These are phyloP conservation scores for Lasiodiplodia sp. DNA, from an alignment of 2,329 filamentous ascomycete genomes.

Conservation along the genomic window DNA sequence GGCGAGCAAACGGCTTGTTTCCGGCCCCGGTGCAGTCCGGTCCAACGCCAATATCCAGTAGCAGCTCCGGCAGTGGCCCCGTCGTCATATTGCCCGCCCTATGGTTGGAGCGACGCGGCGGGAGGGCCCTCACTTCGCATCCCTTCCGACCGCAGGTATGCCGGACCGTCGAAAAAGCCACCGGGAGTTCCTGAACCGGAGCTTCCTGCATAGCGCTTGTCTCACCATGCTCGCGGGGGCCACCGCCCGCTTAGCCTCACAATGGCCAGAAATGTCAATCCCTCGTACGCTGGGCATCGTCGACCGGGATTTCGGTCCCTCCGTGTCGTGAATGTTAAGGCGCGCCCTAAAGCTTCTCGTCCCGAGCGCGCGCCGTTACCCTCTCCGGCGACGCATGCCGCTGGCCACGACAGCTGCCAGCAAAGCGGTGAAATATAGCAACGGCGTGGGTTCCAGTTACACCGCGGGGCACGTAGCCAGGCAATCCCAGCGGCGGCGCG, in stretches of 20 bases:
- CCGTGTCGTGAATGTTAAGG: constrained; percentile 28
- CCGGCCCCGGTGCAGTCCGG: constrained; percentile 21
- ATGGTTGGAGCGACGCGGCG: constrained; percentile 11
- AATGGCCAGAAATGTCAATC: constrained; percentile 17
- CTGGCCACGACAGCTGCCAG: constrained; percentile 20
- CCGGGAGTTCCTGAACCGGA: constrained; percentile 23
- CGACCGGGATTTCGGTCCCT: constrained; percentile 19
- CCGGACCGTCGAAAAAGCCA: constrained; percentile 3
- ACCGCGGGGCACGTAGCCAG: constrained; percentile 14
- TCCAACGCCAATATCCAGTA: constrained; percentile 16
- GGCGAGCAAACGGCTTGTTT: background rate
- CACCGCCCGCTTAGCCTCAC: constrained; percentile 5
- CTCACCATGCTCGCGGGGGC: constrained; percentile 25
- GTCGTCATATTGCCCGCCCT: constrained; percentile 11
- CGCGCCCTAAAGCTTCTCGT: constrained; percentile 12
- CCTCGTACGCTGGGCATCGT: constrained; percentile 19
- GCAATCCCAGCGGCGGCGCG: background rate
- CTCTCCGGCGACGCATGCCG: constrained; percentile 3
- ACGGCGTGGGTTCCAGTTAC: constrained; percentile 11
- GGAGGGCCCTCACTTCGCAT: constrained; percentile 4
- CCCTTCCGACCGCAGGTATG: constrained; percentile 15
- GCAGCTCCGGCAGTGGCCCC: constrained; percentile 6
- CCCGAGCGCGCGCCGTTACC: constrained; percentile 9
- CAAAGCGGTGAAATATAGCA: constrained; percentile 24
- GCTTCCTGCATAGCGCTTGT: constrained; percentile 18